Base-by-base conservation (phyloP, 169 alveolate genomes). In the Amoebophrya sp. region DNA sequence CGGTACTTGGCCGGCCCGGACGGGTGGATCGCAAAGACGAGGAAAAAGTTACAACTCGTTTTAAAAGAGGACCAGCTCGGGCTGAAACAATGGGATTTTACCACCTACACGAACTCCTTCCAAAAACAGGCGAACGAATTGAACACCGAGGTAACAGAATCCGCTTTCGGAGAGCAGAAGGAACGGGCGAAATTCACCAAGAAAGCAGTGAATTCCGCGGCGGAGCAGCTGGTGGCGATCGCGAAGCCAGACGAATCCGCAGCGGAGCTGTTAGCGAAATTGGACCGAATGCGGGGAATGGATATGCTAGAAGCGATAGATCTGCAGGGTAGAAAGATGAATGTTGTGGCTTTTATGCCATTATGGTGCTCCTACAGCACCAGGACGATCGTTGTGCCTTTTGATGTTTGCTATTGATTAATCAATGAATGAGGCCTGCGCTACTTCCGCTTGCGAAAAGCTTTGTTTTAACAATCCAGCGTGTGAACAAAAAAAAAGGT, bases 121-220 rank as follows among this genome's bases (percentile, higher is more conserved):
- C 18, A 66, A 0, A 1, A 2, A 25, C 83, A 66, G 18, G 83
- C 83, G 10, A 66, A 7, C 12, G 83, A 66, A 2, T 1, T 66
- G 35, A 25, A 66, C 32, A 2, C 32, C 35, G 83, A 66, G 18
- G 83, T 66, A 25, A 3, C 18, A 25, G 83, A 66, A 25, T 7
- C 83, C 32, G 18, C 83, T 2, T 7, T 25, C 10, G 83, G 83
- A 0, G 83, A 2, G 32, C 12, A 7, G 35, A 66, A 66, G 35
- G 83, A 66, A n/a, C 83, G 83, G 32, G 83, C 83, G 35, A 66
- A 66, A n/a, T n/a, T 66, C 38, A 66, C 83, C 35, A 66, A 66
- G 32, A 66, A 25, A 25, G 83, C 83, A 18, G 83, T 66, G 39
- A 66, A 66, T 25, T 12, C 35, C 18, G 83, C 83, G 18, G 83